Evolutionary conservation across 345 rosid species (phyloP), one percentile per base, ranked within the genome.

Genomic region (Hibiscus trionum): DNA sequence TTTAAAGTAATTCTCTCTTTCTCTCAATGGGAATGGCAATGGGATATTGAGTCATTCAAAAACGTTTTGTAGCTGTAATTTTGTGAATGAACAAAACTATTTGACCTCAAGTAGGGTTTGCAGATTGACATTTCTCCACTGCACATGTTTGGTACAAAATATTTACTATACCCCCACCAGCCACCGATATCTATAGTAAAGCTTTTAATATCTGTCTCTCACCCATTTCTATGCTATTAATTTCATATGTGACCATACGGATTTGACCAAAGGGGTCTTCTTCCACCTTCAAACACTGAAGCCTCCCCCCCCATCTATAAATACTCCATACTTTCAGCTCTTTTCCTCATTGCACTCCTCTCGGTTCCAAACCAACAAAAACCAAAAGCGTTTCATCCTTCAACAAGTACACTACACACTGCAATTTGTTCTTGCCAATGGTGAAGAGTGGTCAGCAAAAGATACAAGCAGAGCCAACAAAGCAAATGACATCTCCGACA

Each of bases 401-500:
- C 61, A 56, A 56, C 61, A 8, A 55, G 59, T 49, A 47, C n/a
- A 39, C 44, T 50, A 50, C 21, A 52, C 57, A n/a, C 57, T 52
- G 21, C 46, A 16, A 33, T 7, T 56, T 66, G 37, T 10, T 29
- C 46, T 70, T 35, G 19, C 11, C 57, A 7, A 90, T 92, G 97
- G 93, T 87, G 85, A 92, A 88, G 84, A 72, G 73, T 52, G 91
- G 84, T 61, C 17, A 61, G 77, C 81, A 49, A 27, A 81, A 79
- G 85, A 17, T 81, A 73, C 77, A 79, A 72, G 66, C 42, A 49
- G 76, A 79, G 26, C 17, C 80, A 65, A 72, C 80, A 53, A 83
- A 80, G 64, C 69, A 63, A 80, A 63, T 74, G 74, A 58, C 82
- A 12, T 24, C 80, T 12, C 55, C 84, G 2, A 60, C 80, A 11